Conservation (phyloP, 768 basidiomycete genomes). For the Leccinellum rugosiceps region DNA sequence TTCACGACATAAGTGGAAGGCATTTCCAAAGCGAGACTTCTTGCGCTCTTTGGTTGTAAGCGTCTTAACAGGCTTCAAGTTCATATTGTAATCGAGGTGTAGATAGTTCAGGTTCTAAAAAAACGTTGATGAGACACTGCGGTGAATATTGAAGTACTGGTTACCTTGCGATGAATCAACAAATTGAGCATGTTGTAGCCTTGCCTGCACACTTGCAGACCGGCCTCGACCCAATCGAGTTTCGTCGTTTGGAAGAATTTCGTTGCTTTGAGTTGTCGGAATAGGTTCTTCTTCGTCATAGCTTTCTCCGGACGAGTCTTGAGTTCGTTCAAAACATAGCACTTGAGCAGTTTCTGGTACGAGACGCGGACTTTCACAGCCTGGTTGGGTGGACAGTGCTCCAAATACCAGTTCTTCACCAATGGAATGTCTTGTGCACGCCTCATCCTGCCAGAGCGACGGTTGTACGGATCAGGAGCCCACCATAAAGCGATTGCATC, state of each 20-base stretch:
- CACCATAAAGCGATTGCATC: slow-evolving; percentile 98
- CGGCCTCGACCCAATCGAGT: slow-evolving; percentile 99
- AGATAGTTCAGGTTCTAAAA: slow-evolving; percentile 84
- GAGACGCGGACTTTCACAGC: slow-evolving; percentile 98
- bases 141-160: neutral
- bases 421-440: slow-evolving; percentile 94
- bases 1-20: slow-evolving; percentile 97
- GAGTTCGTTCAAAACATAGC: slow-evolving; percentile 92
- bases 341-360: slow-evolving; percentile 96
- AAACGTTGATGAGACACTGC: slow-evolving; percentile 1
- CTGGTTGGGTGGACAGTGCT: slow-evolving; percentile 95
- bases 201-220: slow-evolving; percentile 96
- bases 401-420: slow-evolving; percentile 98
- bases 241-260: slow-evolving; percentile 99
- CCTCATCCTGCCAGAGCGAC: slow-evolving; percentile 88
- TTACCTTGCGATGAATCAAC: slow-evolving; percentile 94
- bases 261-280: slow-evolving; percentile 94
- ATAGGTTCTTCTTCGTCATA: slow-evolving; percentile 97
- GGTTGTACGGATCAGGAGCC: slow-evolving; percentile 95
- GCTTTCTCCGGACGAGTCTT: slow-evolving; percentile 88
- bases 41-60: slow-evolving; percentile 99
- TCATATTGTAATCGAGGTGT: slow-evolving; percentile 98
- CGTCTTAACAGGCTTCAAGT: slow-evolving; percentile 96
- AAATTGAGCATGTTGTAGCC: slow-evolving; percentile 99
- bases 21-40: slow-evolving; percentile 99